Conservation (phyloP, 768 basidiomycete species). For the Trametes sanguinea region DNA sequence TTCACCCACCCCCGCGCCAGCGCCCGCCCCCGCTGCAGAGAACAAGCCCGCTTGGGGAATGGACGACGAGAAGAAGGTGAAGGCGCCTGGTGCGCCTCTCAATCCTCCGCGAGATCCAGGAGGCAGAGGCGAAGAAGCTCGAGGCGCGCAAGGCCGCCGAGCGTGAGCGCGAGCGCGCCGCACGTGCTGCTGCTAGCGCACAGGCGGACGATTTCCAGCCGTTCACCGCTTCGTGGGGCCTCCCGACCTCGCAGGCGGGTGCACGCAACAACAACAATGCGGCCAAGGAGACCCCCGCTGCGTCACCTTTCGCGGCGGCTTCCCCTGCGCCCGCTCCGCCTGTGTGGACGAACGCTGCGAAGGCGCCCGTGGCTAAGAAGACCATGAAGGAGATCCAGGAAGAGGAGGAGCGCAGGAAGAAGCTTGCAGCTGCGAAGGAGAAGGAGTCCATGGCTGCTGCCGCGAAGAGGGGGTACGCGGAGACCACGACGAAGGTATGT, state of each 20-base stretch:
- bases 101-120: slow-evolving; percentile 95
- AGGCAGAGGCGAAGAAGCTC: slow-evolving; percentile 80
- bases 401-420: slow-evolving; percentile 90
- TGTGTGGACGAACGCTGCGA: slow-evolving; percentile 75
- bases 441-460: slow-evolving; percentile 53
- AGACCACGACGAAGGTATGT: slow-evolving; percentile 71
- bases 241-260: slow-evolving; percentile 82
- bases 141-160: slow-evolving; percentile 77
- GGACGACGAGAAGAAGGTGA: slow-evolving; percentile 68
- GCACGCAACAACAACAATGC: slow-evolving; percentile 44
- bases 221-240: slow-evolving; percentile 80
- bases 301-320: slow-evolving; percentile 34
- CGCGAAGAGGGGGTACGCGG: slow-evolving; percentile 75
- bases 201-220: slow-evolving; percentile 58
- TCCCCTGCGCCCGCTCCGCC: slow-evolving; percentile 26
- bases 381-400: slow-evolving; percentile 99
- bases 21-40: slow-evolving; percentile 17
- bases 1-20: slow-evolving; percentile 1
- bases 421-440: slow-evolving; percentile 54
- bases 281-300: slow-evolving; percentile 46
- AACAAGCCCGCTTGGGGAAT: slow-evolving; percentile 65
- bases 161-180: slow-evolving; percentile 65
- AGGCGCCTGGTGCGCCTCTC: slow-evolving; percentile 46
- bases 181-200: slow-evolving; percentile 45
- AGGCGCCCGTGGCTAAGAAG: slow-evolving; percentile 67